Conservation (phyloP, 306 rosid species). For the Cucurbita maxima region DNA sequence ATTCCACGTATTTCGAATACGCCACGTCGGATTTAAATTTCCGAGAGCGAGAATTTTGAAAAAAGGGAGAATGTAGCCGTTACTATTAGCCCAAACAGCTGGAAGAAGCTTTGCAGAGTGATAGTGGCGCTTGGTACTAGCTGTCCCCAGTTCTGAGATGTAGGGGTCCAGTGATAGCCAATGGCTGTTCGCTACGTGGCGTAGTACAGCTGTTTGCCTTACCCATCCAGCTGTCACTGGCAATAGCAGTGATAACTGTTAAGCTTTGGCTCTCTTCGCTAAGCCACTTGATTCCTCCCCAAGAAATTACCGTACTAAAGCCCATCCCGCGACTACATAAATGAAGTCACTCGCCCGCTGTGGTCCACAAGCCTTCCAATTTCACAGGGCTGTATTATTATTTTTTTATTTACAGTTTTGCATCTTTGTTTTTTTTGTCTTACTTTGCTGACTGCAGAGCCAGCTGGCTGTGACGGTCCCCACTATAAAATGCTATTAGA, state of each 20-base stretch:
- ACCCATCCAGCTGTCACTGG: slow-evolving; percentile 43
- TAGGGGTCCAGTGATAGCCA: background rate
- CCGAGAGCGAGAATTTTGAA: slow-evolving; percentile 1
- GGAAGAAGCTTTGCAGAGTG: background rate
- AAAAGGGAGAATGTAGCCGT: slow-evolving; percentile 5
- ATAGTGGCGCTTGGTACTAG: background rate
- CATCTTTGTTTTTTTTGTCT: background rate
- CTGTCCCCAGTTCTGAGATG: background rate
- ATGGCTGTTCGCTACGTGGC: background rate
- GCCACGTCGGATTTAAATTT: slow-evolving; percentile 29
- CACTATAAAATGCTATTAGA: background rate
- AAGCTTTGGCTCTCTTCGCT: background rate
- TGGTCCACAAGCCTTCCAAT: background rate
- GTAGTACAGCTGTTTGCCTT: slow-evolving; percentile 30
- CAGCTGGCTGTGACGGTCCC: background rate
- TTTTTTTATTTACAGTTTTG: background rate
- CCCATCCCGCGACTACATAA: background rate
- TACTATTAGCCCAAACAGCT: slow-evolving; percentile 7
- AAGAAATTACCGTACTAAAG: background rate
- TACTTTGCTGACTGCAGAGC: background rate
- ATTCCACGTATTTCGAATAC: slow-evolving; percentile 18
- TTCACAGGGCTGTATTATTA: background rate
- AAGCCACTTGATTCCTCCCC: background rate
- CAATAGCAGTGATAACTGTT: background rate
- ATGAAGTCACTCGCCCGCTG: background rate